Evolutionary conservation across 768 basidiomycete genomes (phyloP), one percentile per base, ranked within the genome.

Genomic region (Tephrocybe sp.): DNA sequence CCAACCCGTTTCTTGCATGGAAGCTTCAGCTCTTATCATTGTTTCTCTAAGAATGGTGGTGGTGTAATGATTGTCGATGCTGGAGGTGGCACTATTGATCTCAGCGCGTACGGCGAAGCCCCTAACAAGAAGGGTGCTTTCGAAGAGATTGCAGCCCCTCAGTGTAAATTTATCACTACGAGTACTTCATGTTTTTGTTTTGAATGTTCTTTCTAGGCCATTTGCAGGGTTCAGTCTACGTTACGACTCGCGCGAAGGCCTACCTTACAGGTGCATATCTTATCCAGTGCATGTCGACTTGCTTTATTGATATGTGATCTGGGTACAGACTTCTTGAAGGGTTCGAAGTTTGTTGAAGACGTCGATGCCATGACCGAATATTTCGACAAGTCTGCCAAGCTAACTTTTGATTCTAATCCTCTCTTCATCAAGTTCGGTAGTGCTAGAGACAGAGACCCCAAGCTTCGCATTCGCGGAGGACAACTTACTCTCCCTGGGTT

Each of bases 71-170:
- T 84, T 28, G 73, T 83, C 8, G 80, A 84, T 57, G 80, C 82
- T 5, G 82, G 83, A 9, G 80, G 79, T 30, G 82, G 80, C 15
- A 84, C 80, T 0, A 66, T 84, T 26, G 82, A 84, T 52, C 65
- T 84, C 27, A 82, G 77, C 54, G 70, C 76, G 1, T 84, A 83
- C 51, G 67, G 68, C 13, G 56, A 56, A 9, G 66, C 61, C 2
- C 51, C 65, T 1, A 52, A 61, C 0, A 55, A 61, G 19, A 15
- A 47, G 5, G 48, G 44, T 1, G 53, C 60, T 1, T 72, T 79
- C 19, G 70, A 76, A 49, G 83, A 84, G 57, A 76, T 80, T 19
- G 70, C 76, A 1, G 67, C 70, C 1, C 55, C 72, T 4, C 66
- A 71, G 54, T 79, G 78, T 78, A 47, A 34, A 64, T 63, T 0